phyloP scores from a whole-genome alignment of 164 flowering plant species.

The Macadamia integrifolia region DNA sequence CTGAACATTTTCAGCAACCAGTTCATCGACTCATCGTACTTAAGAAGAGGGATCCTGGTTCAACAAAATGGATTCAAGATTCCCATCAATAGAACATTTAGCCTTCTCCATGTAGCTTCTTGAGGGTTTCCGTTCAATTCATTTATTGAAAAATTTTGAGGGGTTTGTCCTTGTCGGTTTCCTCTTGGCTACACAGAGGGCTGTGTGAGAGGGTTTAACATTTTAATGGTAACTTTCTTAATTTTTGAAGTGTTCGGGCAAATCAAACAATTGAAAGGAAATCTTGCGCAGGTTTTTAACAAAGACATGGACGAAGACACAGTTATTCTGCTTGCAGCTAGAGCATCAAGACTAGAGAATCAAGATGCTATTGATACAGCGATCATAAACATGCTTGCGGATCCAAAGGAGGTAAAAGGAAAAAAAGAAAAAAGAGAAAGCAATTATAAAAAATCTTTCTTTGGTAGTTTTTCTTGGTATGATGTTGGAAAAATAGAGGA shows the following conservation, averaged over 20 bases:
- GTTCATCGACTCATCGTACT: neutral
- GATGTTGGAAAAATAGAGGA: neutral
- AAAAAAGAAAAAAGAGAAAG: constrained; percentile 1
- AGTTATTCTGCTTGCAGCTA: constrained; percentile 67
- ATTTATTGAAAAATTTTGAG: neutral
- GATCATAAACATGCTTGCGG: constrained; percentile 74
- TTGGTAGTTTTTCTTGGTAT: neutral
- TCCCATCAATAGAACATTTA: neutral
- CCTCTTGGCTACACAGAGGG: neutral
- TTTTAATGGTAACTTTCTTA: neutral
- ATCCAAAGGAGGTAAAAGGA: constrained; percentile 74
- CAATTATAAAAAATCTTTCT: neutral
- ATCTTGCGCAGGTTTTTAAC: constrained; percentile 50
- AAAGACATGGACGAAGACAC: constrained; percentile 59
- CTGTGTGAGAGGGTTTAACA: neutral
- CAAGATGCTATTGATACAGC: constrained; percentile 93
- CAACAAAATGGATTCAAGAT: neutral
- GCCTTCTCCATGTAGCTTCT: neutral
- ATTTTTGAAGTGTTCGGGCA: neutral
- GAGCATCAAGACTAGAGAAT: constrained; percentile 84
- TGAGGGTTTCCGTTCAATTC: neutral
- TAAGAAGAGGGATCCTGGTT: neutral
- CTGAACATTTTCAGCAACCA: neutral
- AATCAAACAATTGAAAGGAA: neutral
- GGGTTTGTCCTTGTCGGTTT: neutral